phyloP scores from a whole-genome alignment of 2,329 filamentous ascomycete species.

The Xylariaceae sp. region DNA sequence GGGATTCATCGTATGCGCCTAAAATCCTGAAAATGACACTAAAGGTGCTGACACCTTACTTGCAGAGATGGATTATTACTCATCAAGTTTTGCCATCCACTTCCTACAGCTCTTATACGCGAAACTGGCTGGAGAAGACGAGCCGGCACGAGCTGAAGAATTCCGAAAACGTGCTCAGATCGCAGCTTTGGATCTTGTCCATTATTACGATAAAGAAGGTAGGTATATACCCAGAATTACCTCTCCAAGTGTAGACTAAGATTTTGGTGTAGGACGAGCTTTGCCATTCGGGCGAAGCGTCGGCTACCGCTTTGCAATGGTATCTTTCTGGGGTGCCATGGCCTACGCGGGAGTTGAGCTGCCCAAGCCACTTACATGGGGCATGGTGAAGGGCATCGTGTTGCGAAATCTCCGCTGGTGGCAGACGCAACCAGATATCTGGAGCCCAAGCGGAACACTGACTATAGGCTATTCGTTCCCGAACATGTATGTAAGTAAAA shows the following conservation, averaged over 20 bases:
- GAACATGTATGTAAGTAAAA: slow-evolving; percentile 60
- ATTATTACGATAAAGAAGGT: slow-evolving; percentile 70
- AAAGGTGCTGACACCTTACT: slow-evolving; percentile 6
- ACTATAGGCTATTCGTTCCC: slow-evolving; percentile 75
- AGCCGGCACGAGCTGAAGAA: slow-evolving; percentile 61
- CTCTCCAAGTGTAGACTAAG: slow-evolving; percentile 4
- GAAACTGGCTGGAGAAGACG: slow-evolving; percentile 64
- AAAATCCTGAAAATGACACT: neutral
- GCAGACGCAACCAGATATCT: slow-evolving; percentile 71
- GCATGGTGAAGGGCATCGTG: slow-evolving; percentile 72
- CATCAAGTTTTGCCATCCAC: slow-evolving; percentile 77
- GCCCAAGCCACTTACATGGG: slow-evolving; percentile 69
- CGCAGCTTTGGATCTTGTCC: slow-evolving; percentile 66
- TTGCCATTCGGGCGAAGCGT: slow-evolving; percentile 76
- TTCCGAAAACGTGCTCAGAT: slow-evolving; percentile 65
- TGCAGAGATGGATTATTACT: slow-evolving; percentile 78
- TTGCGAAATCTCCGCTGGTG: slow-evolving; percentile 75
- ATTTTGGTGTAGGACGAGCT: slow-evolving; percentile 45
- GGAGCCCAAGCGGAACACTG: slow-evolving; percentile 69
- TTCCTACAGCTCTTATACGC: slow-evolving; percentile 74
- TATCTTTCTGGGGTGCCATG: slow-evolving; percentile 76
- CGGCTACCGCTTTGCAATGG: slow-evolving; percentile 81
- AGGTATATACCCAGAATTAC: neutral
- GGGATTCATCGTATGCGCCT: slow-evolving; percentile 60
- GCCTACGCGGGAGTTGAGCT: slow-evolving; percentile 73